Evolutionary conservation across 2,329 filamentous ascomycete genomes (phyloP).

Genomic region (Pseudohalonectria lignicola): DNA sequence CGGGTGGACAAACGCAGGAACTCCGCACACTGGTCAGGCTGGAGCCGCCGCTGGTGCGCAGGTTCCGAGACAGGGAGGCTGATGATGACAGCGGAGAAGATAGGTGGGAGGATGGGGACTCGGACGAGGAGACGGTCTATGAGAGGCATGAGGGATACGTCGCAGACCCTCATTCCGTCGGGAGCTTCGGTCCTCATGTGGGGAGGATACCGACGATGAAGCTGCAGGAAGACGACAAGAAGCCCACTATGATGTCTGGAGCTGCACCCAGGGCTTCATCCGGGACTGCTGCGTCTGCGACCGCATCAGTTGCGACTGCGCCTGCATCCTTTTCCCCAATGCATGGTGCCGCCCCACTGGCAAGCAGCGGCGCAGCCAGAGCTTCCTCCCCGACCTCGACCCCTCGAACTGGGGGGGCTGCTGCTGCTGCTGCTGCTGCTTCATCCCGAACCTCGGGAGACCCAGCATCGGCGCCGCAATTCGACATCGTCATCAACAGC

Average conservation of each 20-base stretch:
- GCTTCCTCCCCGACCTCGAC: neutral
- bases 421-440: no score
- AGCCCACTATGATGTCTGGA: no score
- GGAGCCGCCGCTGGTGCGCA: neutral
- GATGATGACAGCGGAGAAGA: neutral
- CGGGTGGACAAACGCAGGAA: neutral
- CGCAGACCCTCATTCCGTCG: neutral
- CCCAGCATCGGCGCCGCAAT: neutral
- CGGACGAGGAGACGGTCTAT: neutral
- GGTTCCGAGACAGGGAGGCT: neutral
- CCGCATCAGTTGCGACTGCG: neutral
- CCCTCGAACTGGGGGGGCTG: no score
- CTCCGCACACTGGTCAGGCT: neutral
- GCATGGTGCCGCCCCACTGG: no score
- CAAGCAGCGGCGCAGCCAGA: neutral
- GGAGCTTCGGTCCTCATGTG: neutral
- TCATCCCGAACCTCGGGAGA: neutral
- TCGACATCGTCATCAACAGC: constrained; percentile 1
- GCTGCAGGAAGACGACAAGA: neutral
- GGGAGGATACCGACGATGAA: neutral
- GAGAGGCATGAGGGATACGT: neutral
- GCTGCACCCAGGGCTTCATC: neutral
- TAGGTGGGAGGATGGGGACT: neutral
- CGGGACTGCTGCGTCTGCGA: neutral
- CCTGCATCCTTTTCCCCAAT: neutral